Base-by-base conservation (phyloP, 2,329 filamentous ascomycete species). In the Hypoxylon sp. region DNA sequence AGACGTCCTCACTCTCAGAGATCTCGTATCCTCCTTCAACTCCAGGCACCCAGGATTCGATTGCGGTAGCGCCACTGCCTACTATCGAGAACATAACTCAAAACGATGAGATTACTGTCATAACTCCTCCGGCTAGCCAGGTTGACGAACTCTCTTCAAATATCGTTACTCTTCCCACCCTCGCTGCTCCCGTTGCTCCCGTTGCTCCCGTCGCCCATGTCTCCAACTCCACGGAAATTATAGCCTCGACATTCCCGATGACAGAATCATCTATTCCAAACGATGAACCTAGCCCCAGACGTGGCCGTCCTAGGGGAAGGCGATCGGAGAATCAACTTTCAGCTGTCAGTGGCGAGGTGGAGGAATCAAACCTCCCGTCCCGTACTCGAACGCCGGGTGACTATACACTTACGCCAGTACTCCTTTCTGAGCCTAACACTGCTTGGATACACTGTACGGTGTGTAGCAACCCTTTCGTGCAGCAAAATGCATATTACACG, bases 401-500 rank as follows among this genome's bases (percentile, higher is more conserved):
- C 78, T 98, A 98, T 79, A 90, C 92, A 28, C 87, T 95, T 18
- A 97, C 93, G 0, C 85, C 89, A 0, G 83, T 90, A 11, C 84
- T 97, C 0, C 87, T 97, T 0, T 88, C 89, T 0, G 90, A 93
- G 67, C 89, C 91, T 0, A 83, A 80, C 83, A 93, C 82, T 83
- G 93, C 83, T 74, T 98, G 94, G 95, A 92, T 97, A 45, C 88
- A 93, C 67, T 99, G 96, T 80, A 92, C 89, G 53, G 93, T 91
- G 24, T 99, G 96, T 80, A 86, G 87, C 51, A 85, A 85, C 0
- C 88, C 90, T 64, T 99, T 98, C 75, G 91, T 98, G 4, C 95
- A 98, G 77, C 85, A 88, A 40, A 91, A 98, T 68, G 93, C 93
- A 0, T 97, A 97, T 77, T 90, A 90, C 69, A 97, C 94, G 0